Base-by-base conservation (phyloP, 768 basidiomycete species). In the Suillus tomentosus region DNA sequence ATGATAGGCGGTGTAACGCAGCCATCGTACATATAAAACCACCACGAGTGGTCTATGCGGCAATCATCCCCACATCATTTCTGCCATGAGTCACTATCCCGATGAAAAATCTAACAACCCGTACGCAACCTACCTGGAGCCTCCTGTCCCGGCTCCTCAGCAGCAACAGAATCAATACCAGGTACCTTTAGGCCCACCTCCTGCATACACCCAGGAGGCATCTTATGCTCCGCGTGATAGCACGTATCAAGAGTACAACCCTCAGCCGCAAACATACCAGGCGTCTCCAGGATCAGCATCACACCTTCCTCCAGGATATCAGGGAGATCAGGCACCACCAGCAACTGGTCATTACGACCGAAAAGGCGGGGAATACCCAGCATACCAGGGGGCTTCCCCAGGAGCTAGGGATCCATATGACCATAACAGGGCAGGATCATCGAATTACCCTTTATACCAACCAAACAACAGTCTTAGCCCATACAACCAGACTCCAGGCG, bases 161-260 rank as follows among this genome's bases (percentile, higher is more conserved):
- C 61, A 61, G 22, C 62, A 64, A 19, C 54, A 67, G 42, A 61
- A 22, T 22, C 34, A 50, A 27, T 66, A 62, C 31, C 19, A 64
- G 15, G 57, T 59, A 11, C 61, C 68, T 14, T 15, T 31, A 34
- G 58, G 56, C 42, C 64, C 70, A 7, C 64, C 69, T 10, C 67
- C 70, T 55, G 62, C 39, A 53, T 65, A 57, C 19, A 39, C n/a
- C 42, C 37, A 17, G 19, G 59, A 36, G 22, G 22, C 59, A 17
- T 47, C 0, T n/a, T 60, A 68, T 43, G 6, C 63, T 48, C 58
- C 64, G 7, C 65, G 62, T 34, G 68, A 72, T n/a, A 62, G 60
- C 22, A 59, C 62, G 10, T 37, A 55, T 5, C 68, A 67, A 56
- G 70, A 31, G 31, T 31, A 31, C 42, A 60, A 60, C 40, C 58